A percentile compares a stretch with the other conserved stretches of the same genome.
phyloP scores from a whole-genome alignment of 305 asterid species.

The Fraxinus latifolia region DNA sequence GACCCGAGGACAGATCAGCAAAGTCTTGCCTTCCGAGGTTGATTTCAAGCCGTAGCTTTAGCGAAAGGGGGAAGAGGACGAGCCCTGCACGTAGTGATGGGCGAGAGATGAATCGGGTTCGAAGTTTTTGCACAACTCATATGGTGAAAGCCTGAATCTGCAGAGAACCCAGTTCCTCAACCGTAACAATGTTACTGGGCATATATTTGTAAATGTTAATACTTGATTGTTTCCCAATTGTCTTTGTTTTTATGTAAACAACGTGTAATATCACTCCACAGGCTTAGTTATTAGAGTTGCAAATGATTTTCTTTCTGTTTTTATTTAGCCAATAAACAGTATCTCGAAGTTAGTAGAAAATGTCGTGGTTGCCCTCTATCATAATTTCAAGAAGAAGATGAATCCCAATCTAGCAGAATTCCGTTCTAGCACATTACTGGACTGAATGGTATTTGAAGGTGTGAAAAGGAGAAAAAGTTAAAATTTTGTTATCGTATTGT shows the following conservation, averaged over 20 bases:
- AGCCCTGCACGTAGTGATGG: constrained; percentile 24
- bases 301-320: too few relatives aligned
- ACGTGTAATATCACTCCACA: background rate
- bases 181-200: background rate
- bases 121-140: background rate
- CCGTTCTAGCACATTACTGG: background rate
- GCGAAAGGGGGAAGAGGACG: constrained; percentile 31
- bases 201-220: background rate
- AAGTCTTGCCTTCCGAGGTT: constrained; percentile 43
- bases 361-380: background rate
- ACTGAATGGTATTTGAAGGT: background rate
- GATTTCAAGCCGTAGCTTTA: constrained; percentile 33
- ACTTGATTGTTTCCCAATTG: background rate
- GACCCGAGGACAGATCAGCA: constrained; percentile 10
- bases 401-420: background rate
- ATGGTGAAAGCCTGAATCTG: background rate
- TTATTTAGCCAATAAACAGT: background rate
- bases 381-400: background rate
- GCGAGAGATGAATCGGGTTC: background rate
- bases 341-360: background rate
- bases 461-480: background rate
- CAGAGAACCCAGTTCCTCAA: background rate
- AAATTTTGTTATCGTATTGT: background rate
- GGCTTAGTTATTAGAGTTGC: background rate
- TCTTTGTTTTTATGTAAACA: background rate